These are phyloP conservation scores for Tubosaeta sp. DNA, from an alignment of 768 basidiomycete species.

Conservation along the genomic window DNA sequence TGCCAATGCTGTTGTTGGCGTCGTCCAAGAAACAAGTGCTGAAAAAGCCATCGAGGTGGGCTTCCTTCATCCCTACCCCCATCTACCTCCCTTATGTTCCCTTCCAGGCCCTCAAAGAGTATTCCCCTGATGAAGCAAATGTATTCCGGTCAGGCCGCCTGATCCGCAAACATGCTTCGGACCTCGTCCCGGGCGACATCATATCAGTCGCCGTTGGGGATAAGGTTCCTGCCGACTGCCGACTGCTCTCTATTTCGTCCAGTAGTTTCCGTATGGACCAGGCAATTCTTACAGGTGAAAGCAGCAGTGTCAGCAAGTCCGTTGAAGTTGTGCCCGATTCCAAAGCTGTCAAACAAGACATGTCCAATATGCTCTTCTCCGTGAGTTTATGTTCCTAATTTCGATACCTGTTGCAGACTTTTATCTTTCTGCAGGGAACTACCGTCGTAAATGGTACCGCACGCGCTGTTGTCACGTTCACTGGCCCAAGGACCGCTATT, in stretches of 20 bases:
- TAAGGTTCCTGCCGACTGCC: conserved; percentile 92
- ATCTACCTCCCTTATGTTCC: background rate
- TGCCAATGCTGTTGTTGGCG: conserved; percentile 96
- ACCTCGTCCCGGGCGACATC: conserved; percentile 94
- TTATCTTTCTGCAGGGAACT: conserved; percentile 60
- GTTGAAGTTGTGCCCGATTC: conserved; percentile 61
- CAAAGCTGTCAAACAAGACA: conserved; percentile 94
- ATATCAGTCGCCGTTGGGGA: conserved; percentile 89
- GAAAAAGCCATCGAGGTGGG: conserved; percentile 96
- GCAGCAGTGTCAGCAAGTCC: conserved; percentile 81
- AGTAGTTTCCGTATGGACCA: conserved; percentile 95
- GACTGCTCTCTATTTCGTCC: conserved; percentile 83
- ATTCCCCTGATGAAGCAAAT: conserved; percentile 95
- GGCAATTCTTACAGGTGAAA: conserved; percentile 95
- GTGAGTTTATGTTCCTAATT: conserved; percentile 35
- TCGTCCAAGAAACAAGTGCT: conserved; percentile 94
- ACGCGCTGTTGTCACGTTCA: conserved; percentile 82
- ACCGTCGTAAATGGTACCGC: conserved; percentile 94
- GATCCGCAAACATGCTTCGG: conserved; percentile 74
- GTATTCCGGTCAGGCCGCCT: conserved; percentile 73
- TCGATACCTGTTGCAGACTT: background rate
- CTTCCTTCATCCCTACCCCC: conserved; percentile 5
- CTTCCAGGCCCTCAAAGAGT: conserved; percentile 86
- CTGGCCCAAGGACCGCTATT: conserved; percentile 85
- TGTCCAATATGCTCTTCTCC: conserved; percentile 94